These are phyloP conservation scores for Lentinula sp. DNA, from an alignment of 768 basidiomycete species.

Conservation along the genomic window DNA sequence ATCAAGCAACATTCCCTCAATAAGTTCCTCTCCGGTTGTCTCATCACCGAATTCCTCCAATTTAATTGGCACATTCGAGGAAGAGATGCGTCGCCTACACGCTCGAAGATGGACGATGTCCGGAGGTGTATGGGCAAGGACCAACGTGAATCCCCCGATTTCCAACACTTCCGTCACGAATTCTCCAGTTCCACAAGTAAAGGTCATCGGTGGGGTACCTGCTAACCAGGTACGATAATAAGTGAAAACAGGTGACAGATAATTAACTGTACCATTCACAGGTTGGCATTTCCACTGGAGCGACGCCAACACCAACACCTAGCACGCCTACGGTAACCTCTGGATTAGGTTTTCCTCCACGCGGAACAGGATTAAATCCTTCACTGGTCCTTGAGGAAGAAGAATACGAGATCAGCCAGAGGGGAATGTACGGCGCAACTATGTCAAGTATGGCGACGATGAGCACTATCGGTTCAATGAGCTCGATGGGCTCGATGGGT, in stretches of 20 bases:
- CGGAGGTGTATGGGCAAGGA: constrained; percentile 52
- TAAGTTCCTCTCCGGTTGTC: not conserved
- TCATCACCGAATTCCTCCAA: constrained; percentile 9
- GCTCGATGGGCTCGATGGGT: not conserved
- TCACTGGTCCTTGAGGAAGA: constrained; percentile 65
- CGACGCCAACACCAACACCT: not conserved
- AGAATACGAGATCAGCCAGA: constrained; percentile 56
- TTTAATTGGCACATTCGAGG: constrained; percentile 64
- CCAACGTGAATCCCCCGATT: constrained; percentile 21
- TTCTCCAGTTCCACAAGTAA: not conserved
- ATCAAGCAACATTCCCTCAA: not conserved
- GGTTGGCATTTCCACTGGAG: constrained; percentile 1
- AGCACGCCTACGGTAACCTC: not conserved
- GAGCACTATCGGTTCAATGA: not conserved
- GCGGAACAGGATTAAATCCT: constrained; percentile 40
- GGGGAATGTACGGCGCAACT: not conserved
- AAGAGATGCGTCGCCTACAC: constrained; percentile 67
- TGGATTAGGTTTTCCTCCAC: not conserved
- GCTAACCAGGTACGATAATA: not conserved
- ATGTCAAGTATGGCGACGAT: not conserved
- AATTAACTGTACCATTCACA: not conserved
- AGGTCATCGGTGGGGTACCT: not conserved
- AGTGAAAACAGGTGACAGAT: not conserved
- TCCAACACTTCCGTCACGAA: not conserved
- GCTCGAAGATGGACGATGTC: constrained; percentile 71